Evolutionary conservation across 2,329 filamentous ascomycete species (phyloP), one percentile per base, ranked within the genome.

Genomic region (Talaromyces amestolkiae): DNA sequence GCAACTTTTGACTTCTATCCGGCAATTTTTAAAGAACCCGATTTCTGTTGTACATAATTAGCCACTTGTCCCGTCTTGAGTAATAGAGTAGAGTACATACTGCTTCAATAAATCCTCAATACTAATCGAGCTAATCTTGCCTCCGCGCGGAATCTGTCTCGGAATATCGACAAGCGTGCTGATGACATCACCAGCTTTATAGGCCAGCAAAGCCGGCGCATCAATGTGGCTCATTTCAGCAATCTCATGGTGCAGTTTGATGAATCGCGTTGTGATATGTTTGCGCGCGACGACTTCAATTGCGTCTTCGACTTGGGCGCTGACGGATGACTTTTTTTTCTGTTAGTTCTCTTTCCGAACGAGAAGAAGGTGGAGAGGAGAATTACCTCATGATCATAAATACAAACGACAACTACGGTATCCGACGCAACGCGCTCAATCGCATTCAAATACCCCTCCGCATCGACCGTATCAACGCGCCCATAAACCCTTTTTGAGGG

Each of bases 211-310:
- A 3, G 95, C 92, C 0, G 95, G 95, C 1, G 97, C 91, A 54
- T 90, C 89, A 37, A 93, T 91, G 66, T 91, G 87, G 76, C 97
- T 92, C 83, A 98, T 97, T 76, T 98, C 93, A 43, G 97, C 96
- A 66, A 97, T 93, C 68, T 91, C 89, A 75, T 92, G 92, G 78
- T 96, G 89, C 58, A 98, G 86, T 80, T 94, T 96, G 80, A 98
- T 86, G 75, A 99, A 98, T 74, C 91, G 92, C 39, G 91, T 86
- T 10, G 87, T 85, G 24, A 87, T 84, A 74, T 97, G 83, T 67
- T 86, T 83, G 68, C 84, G 82, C 49, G 96, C 92, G 33, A 98
- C 84, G 1, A 90, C 89, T 61, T 84, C 80, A 71, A 99, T 83
- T 61, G 91, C 93, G 47, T 88, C 85, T 76, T 97, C 92, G 67